A percentile compares a stretch with the other conserved stretches of the same genome.
phyloP scores from a whole-genome alignment of 2,329 filamentous ascomycete species.

The Colletotrichum simmondsii region DNA sequence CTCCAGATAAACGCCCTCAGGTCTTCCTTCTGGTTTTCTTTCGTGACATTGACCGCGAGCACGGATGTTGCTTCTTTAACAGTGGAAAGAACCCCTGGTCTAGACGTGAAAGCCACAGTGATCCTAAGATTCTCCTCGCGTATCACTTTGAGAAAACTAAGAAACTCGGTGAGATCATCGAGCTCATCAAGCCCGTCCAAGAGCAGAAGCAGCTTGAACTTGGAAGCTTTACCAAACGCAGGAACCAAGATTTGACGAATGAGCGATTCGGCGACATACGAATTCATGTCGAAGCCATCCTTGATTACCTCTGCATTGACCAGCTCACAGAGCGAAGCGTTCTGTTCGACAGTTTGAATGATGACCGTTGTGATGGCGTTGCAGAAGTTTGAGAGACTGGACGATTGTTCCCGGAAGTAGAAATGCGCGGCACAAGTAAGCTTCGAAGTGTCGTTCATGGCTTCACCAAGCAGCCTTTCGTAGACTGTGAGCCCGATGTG shows the following conservation, averaged over 20 bases:
- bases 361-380: constrained; percentile 41
- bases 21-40: constrained; percentile 42
- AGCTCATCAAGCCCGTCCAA: constrained; percentile 48
- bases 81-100: constrained; percentile 29
- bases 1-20: constrained; percentile 41
- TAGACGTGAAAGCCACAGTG: constrained; percentile 40
- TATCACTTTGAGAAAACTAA: constrained; percentile 39
- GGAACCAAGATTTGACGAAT: constrained; percentile 38
- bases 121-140: constrained; percentile 40
- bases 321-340: constrained; percentile 42
- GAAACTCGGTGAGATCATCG: constrained; percentile 30
- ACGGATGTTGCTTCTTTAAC: constrained; percentile 24
- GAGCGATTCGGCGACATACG: constrained; percentile 35
- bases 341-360: constrained; percentile 45
- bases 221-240: constrained; percentile 37
- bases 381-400: constrained; percentile 37
- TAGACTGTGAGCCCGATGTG: constrained; percentile 40
- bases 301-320: constrained; percentile 41
- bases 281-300: constrained; percentile 36
- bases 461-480: constrained; percentile 35
- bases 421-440: constrained; percentile 44
- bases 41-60: constrained; percentile 36
- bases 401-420: constrained; percentile 49
- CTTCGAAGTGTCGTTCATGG: constrained; percentile 29
- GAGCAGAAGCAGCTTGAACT: constrained; percentile 40